Evolutionary conservation across 1,284 basidiomycete genomes (phyloP), one percentile per base, ranked within the genome.

Genomic region (Tilletia indica): DNA sequence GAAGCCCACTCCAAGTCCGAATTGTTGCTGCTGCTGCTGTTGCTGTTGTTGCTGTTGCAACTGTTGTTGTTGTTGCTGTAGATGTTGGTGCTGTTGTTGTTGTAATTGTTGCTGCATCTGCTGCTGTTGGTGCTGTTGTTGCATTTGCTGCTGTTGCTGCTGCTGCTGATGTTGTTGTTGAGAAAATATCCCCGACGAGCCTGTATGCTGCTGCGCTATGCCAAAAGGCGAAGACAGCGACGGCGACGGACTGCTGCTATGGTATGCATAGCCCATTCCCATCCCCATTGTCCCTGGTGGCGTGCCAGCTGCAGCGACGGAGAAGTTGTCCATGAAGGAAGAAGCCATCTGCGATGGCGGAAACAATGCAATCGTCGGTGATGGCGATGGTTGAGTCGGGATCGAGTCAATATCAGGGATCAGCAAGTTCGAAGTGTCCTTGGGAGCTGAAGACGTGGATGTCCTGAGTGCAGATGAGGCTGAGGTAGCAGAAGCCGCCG

Each of bases 321-420:
- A 64, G 36, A 64, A 64, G 9, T 34, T 16, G 61, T 64, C 34
- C 61, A 64, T 64, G 61, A 64, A 64, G 3, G 61, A 64, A 42
- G 61, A 39, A 11, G 61, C 38, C 56, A 58, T 58, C 56, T 58
- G 56, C 16, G 16, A 31, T n/a, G 61, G 61, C n/a, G 61, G 61
- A 34, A 16, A 64, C 36, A 64, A 34, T 6, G 61, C 61, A 64
- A 64, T 39, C 34, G 61, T 64, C 3, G 61, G 61, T 3, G 61
- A 64, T 8, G 61, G 61, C 5, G 61, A 64, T 4, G 61, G 31
- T 34, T 64, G 61, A 9, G 61, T 64, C 36, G 61, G 61, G 19
- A 64, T 38, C 9, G 61, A 64, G 34, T 64, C 61, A n/a, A 64
- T 34, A 36, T 38, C 61, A 4, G 61, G 61, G 19, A 64, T 64